Evolutionary conservation across 116 monocot species (phyloP).

Genomic region (Trichopus zeylanicus): DNA sequence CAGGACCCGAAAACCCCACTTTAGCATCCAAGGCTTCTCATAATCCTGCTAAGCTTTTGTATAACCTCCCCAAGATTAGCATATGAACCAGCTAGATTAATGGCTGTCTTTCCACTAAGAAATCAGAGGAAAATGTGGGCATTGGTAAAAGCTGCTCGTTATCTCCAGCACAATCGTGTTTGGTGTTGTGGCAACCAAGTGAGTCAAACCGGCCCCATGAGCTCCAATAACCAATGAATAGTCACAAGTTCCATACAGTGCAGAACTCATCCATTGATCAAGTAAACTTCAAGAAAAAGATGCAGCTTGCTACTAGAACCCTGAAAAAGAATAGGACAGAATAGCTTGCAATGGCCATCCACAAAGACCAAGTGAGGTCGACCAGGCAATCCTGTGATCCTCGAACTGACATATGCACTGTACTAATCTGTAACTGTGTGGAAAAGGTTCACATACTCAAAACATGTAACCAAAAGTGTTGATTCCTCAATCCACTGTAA

Average conservation of each 20-base stretch:
- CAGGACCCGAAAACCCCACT: too few species aligned
- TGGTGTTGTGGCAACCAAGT: conserved; percentile 56
- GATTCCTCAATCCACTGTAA: conserved; percentile 86
- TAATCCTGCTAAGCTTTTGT: conserved; percentile 49
- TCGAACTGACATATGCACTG: conserved; percentile 78
- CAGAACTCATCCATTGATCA: too few species aligned
- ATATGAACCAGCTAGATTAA: conserved; percentile 72
- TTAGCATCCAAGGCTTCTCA: conserved; percentile 72
- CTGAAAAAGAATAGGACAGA: background rate
- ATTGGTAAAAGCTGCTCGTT: conserved; percentile 66
- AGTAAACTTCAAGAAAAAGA: too few species aligned
- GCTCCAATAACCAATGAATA: conserved; percentile 88
- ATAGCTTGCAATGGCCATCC: conserved; percentile 91
- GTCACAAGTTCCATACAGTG: too few species aligned
- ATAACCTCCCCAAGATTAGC: conserved; percentile 53
- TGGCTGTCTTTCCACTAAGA: conserved; percentile 84
- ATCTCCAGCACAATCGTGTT: conserved; percentile 75
- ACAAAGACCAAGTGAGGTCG: conserved; percentile 73
- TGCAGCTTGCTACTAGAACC: too few species aligned
- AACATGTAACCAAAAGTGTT: conserved; percentile 76
- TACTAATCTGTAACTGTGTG: conserved; percentile 96
- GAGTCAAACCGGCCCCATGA: conserved; percentile 97
- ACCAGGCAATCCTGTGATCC: conserved; percentile 45
- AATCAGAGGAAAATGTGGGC: conserved; percentile 85
- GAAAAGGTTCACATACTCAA: conserved; percentile 95